Conservation (phyloP, 371 early-diverging fungal species). For the Thermomucor indicae-seudaticae region DNA sequence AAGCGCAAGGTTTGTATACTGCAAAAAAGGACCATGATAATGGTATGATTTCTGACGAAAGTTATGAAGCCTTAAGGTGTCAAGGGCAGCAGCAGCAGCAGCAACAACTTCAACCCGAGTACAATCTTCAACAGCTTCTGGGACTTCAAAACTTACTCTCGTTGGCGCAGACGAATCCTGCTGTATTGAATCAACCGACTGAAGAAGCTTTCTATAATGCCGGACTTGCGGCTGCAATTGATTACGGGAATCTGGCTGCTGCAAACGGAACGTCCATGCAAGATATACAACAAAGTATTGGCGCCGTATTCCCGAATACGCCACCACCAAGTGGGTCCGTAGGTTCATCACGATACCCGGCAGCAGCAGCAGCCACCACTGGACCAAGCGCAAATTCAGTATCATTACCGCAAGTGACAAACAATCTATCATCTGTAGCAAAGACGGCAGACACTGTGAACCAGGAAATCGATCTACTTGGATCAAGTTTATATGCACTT, state of each 20-base stretch:
- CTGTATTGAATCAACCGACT: slow-evolving; percentile 26
- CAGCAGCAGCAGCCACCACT: neutral
- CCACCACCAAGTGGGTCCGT: too few species aligned
- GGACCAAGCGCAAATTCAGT: neutral
- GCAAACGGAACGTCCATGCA: too few species aligned
- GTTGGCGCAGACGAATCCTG: slow-evolving; percentile 27
- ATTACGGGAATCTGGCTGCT: too few species aligned
- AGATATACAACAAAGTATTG: too few species aligned
- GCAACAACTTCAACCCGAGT: neutral
- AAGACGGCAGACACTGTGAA: slow-evolving; percentile 13
- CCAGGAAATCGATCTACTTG: slow-evolving; percentile 11
- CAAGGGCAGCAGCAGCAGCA: neutral
- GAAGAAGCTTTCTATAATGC: slow-evolving; percentile 1
- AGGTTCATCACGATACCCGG: neutral
- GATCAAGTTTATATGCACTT: slow-evolving; percentile 1
- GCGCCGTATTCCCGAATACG: too few species aligned
- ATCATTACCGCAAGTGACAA: slow-evolving; percentile 1
- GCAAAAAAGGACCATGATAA: neutral
- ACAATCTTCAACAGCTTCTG: neutral
- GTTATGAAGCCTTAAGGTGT: neutral
- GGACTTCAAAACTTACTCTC: neutral
- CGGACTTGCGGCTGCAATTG: too few species aligned
- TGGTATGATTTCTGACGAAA: neutral
- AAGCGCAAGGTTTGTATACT: neutral
- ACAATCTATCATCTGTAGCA: neutral